Evolutionary conservation across 148 eudicot species (phyloP).

Genomic region (Persicaria tinctoria): DNA sequence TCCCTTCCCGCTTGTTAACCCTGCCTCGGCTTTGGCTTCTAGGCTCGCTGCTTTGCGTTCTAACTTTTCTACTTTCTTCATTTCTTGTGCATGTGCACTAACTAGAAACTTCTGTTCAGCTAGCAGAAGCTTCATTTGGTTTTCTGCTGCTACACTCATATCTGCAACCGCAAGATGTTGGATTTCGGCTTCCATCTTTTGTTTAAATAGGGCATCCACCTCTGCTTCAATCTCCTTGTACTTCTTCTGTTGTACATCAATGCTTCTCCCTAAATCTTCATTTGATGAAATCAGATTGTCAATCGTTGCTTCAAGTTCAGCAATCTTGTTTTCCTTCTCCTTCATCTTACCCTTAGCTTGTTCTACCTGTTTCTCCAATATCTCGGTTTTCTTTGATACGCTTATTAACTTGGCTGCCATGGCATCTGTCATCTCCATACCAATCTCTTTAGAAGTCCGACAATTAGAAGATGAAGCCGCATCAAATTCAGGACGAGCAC

Average conservation of each 20-base stretch:
- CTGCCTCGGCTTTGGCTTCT: conserved; percentile 8
- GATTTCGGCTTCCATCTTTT: conserved; percentile 68
- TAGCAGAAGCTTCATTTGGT: conserved; percentile 28
- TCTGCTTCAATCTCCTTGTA: conserved; percentile 40
- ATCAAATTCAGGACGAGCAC: conserved; percentile 17
- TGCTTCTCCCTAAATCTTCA: conserved; percentile 7
- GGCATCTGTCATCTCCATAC: not conserved
- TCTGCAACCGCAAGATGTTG: conserved; percentile 45
- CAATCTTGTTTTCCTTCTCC: conserved; percentile 30
- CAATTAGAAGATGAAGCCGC: not conserved
- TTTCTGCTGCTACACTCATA: conserved; percentile 20
- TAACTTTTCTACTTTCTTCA: conserved; percentile 21
- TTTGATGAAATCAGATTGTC: not conserved
- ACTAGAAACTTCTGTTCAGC: conserved; percentile 26
- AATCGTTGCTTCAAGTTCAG: conserved; percentile 30
- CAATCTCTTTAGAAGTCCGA: not conserved
- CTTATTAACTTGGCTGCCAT: conserved; percentile 2
- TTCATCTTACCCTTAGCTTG: conserved; percentile 31
- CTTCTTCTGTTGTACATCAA: conserved; percentile 12
- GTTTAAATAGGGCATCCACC: conserved; percentile 42
- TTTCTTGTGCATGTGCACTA: conserved; percentile 16
- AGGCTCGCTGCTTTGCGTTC: conserved; percentile 28
- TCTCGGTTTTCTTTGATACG: conserved; percentile 25
- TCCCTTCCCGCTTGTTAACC: conserved; percentile 12
- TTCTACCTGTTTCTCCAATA: conserved; percentile 43